A percentile compares a stretch with the other conserved stretches of the same genome.
Conservation (phyloP, 2,329 filamentous ascomycete genomes). For the Penicillium freii region DNA sequence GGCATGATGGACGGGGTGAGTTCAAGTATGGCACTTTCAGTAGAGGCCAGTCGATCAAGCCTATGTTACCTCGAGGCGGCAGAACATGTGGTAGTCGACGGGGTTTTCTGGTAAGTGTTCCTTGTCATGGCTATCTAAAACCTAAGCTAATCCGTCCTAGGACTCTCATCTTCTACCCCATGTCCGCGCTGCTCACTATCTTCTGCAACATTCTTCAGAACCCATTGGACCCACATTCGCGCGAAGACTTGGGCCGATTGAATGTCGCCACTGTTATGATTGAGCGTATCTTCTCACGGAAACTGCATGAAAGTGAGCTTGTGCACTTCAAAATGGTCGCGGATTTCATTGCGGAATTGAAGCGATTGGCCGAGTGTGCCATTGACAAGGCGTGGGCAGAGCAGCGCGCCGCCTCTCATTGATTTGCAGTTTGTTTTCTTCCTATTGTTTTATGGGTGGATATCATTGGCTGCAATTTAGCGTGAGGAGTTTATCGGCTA, state of each 20-base stretch:
- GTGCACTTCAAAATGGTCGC: slow-evolving; percentile 45
- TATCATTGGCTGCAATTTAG: not conserved
- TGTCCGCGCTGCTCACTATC: slow-evolving; percentile 53
- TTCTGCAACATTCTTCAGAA: slow-evolving; percentile 56
- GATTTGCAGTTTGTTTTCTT: not conserved
- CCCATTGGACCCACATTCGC: slow-evolving; percentile 46
- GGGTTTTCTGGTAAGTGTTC: slow-evolving; percentile 51
- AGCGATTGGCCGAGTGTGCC: slow-evolving; percentile 45
- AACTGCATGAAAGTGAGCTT: slow-evolving; percentile 37
- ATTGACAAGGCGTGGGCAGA: slow-evolving; percentile 42
- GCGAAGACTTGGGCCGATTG: slow-evolving; percentile 50
- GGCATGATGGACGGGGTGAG: slow-evolving; percentile 48
- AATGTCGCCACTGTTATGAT: slow-evolving; percentile 46
- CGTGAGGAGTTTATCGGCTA: not conserved
- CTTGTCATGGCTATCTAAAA: not conserved
- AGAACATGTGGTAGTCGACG: slow-evolving; percentile 44
- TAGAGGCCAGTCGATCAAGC: slow-evolving; percentile 58
- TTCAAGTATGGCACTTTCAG: slow-evolving; percentile 54
- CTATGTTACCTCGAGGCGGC: slow-evolving; percentile 50
- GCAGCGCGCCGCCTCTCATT: slow-evolving; percentile 15
- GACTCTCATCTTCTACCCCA: slow-evolving; percentile 58
- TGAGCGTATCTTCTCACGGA: slow-evolving; percentile 34
- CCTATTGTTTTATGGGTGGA: not conserved
- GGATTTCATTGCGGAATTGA: slow-evolving; percentile 47
- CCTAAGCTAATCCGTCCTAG: slow-evolving; percentile 31